Percentiles rank a stretch among this genome's conserved stretches.
phyloP scores from a whole-genome alignment of 371 early-diverging fungal species.

The Mucor plumbeus region DNA sequence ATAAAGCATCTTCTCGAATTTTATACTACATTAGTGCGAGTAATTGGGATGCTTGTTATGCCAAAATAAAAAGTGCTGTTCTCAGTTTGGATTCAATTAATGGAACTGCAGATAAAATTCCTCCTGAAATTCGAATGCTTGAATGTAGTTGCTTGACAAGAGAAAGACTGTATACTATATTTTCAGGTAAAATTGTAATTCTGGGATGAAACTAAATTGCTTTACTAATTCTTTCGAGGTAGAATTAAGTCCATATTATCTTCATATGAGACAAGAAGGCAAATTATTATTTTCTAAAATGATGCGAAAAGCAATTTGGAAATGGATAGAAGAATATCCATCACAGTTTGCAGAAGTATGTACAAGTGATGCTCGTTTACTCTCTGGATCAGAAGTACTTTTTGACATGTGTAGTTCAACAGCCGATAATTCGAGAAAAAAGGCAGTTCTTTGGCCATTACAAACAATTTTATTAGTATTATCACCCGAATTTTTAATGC shows the following conservation, averaged over 20 bases:
- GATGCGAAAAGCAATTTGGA: constrained; percentile 82
- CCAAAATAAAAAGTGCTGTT: constrained; percentile 64
- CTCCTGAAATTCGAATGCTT: constrained; percentile 76
- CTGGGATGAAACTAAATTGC: no score
- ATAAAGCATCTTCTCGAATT: constrained; percentile 73
- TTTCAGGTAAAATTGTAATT: constrained; percentile 57
- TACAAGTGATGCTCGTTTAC: constrained; percentile 61
- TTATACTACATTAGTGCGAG: constrained; percentile 81
- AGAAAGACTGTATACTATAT: constrained; percentile 65
- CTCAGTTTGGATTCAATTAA: constrained; percentile 58
- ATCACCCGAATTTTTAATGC: constrained; percentile 74
- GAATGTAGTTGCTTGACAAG: constrained; percentile 78
- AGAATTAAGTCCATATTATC: constrained; percentile 70
- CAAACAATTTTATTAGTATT: constrained; percentile 77
- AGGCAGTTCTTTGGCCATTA: constrained; percentile 81
- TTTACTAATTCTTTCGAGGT: background rate
- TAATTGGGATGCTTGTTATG: constrained; percentile 82
- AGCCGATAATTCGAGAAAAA: constrained; percentile 69
- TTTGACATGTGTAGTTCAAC: constrained; percentile 75
- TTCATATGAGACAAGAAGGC: constrained; percentile 68
- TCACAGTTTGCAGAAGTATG: constrained; percentile 71
- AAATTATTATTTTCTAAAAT: constrained; percentile 71
- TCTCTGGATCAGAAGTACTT: constrained; percentile 74
- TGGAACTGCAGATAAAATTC: constrained; percentile 37
- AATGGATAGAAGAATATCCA: constrained; percentile 83